Base-by-base conservation (phyloP, 1,139 yeast species). In the Chernovozyma sophiae-reginae region DNA sequence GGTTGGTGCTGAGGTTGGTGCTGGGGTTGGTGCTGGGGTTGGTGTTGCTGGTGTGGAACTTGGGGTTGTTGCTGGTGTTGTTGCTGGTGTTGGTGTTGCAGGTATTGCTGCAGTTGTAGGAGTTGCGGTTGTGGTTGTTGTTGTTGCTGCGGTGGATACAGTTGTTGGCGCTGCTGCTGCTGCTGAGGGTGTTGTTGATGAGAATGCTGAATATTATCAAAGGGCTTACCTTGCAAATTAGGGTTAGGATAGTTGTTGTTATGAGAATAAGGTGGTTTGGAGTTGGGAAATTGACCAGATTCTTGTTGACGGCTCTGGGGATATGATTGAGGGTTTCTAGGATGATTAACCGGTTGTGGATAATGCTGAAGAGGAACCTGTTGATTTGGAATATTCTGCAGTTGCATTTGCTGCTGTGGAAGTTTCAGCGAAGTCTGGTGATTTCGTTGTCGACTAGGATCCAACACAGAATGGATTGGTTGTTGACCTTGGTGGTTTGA, bases 21-120 rank as follows among this genome's bases (percentile, higher is more conserved):
- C 10, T 37, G 31, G 12, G 37, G 42, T 19, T 35, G 43, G 25
- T 23, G 42, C 20, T 35, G 39, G 28, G 32, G 37, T 6, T 20
- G 36, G 16, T 26, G 36, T 17, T 29, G 30, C 12, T 19, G 12
- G 12, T 33, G 33, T 16, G 32, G 35, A 12, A 12, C 25, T 17
- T 30, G 26, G 4, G 15, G 32, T 13, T 28, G 45, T 11, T 19
- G 40, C 10, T 37, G 31, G 12, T 35, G 41, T 22, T 35, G 43
- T 23, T 22, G 42, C 18, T 35, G 38, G 26, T 20, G 37, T 12
- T 25, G 33, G 13, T 32, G 37, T 22, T 34, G 33, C 4, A 37
- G 36, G 17, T 32, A 36, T 11, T 22, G 34, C 10, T 37, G 41
- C 22, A 8, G 33, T 19, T 14, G 28, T 11, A 17, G 12, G 20